Evolutionary conservation across 2,329 filamentous ascomycete genomes (phyloP).

Genomic region (Fusarium oxysporum): DNA sequence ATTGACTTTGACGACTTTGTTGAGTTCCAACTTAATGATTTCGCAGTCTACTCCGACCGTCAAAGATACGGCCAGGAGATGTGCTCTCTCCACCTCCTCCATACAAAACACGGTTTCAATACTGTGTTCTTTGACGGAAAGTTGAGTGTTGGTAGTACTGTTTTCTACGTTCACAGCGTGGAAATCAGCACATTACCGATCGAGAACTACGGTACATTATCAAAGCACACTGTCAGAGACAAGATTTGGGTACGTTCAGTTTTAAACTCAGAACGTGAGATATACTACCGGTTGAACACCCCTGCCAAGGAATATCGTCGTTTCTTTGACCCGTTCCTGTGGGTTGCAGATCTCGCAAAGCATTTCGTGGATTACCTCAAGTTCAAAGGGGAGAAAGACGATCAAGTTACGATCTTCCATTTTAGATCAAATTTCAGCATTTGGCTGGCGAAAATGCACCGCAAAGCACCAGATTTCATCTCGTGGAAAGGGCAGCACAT

Average conservation of each 20-base stretch:
- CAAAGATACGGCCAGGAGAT: slow-evolving; percentile 60
- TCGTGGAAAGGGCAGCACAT: slow-evolving; percentile 65
- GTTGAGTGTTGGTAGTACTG: slow-evolving; percentile 57
- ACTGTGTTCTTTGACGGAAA: slow-evolving; percentile 70
- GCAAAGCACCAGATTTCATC: slow-evolving; percentile 54
- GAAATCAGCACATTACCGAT: slow-evolving; percentile 71
- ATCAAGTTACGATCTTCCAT: slow-evolving; percentile 61
- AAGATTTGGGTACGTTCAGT: slow-evolving; percentile 74
- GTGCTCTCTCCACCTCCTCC: slow-evolving; percentile 64
- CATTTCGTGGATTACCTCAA: slow-evolving; percentile 76
- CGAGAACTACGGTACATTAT: slow-evolving; percentile 69
- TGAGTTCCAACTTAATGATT: slow-evolving; percentile 67
- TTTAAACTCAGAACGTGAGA: slow-evolving; percentile 51
- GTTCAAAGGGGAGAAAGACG: slow-evolving; percentile 45
- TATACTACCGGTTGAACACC: slow-evolving; percentile 73
- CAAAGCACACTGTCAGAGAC: slow-evolving; percentile 59
- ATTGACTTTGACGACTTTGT: slow-evolving; percentile 48
- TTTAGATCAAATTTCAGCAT: slow-evolving; percentile 68
- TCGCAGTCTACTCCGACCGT: slow-evolving; percentile 65
- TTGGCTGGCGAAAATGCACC: slow-evolving; percentile 66
- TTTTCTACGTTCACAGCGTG: slow-evolving; percentile 65
- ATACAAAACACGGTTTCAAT: slow-evolving; percentile 49
- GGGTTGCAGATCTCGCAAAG: slow-evolving; percentile 78
- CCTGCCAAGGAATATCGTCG: slow-evolving; percentile 71
- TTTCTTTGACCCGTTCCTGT: slow-evolving; percentile 73